These are phyloP conservation scores for Alternaria gaisen DNA, from an alignment of 2,329 filamentous ascomycete genomes.

Conservation along the genomic window DNA sequence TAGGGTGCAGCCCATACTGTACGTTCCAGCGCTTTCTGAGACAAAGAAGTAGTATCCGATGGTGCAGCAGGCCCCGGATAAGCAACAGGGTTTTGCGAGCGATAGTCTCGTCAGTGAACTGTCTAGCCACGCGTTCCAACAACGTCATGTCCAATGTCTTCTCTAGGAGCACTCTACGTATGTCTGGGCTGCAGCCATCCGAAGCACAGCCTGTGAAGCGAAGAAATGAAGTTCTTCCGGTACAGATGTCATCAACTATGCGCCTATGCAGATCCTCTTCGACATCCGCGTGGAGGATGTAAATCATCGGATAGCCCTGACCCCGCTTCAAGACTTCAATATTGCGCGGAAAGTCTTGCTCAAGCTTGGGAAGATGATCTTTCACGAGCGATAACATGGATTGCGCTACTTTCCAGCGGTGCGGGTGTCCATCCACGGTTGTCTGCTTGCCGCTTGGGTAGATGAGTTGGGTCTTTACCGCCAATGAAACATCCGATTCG, in stretches of 20 bases:
- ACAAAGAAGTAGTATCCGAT: constrained; percentile 63
- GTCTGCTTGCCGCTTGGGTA: constrained; percentile 67
- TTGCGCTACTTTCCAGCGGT: constrained; percentile 66
- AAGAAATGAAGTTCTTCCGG: constrained; percentile 35
- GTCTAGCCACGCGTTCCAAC: no score
- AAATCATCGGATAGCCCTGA: constrained; percentile 53
- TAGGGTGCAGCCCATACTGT: constrained; percentile 66
- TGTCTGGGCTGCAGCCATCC: no score
- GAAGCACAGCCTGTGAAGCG: no score
- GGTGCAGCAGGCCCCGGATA: constrained; percentile 64
- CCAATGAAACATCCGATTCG: constrained; percentile 71
- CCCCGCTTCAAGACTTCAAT: constrained; percentile 49
- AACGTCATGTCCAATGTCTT: no score
- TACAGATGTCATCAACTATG: constrained; percentile 17
- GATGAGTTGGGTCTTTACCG: constrained; percentile 66
- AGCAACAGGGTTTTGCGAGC: no score
- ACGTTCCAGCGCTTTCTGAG: constrained; percentile 71
- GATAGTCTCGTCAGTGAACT: no score
- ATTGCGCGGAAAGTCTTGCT: constrained; percentile 44
- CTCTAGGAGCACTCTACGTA: no score
- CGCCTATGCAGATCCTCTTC: constrained; percentile 57
- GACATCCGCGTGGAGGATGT: constrained; percentile 67
- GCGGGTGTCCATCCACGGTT: constrained; percentile 60
- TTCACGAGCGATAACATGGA: constrained; percentile 59
- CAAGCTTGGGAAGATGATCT: constrained; percentile 38